Percentiles rank a stretch among this genome's conserved stretches.
phyloP scores from a whole-genome alignment of 2,329 filamentous ascomycete species.

The Hymenoscyphus fructigenus region DNA sequence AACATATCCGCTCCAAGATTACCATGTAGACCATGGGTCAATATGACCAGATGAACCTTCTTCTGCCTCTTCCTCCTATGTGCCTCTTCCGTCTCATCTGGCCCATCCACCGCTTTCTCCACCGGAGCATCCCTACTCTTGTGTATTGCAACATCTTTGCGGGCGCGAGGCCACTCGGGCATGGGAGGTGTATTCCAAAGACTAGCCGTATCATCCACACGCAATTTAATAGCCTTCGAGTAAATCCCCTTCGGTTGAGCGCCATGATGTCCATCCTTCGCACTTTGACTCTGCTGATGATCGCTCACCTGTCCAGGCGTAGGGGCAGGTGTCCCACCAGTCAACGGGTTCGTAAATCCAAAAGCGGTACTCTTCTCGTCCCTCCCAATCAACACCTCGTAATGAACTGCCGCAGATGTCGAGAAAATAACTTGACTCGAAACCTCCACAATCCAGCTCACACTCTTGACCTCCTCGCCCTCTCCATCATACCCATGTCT shows the following conservation, averaged over 20 bases:
- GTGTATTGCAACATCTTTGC: slow-evolving; percentile 28
- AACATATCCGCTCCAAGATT: slow-evolving; percentile 97
- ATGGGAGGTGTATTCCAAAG: slow-evolving; percentile 91
- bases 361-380: slow-evolving; percentile 80
- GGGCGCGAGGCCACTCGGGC: slow-evolving; percentile 56
- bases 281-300: slow-evolving; percentile 63
- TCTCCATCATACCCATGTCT: slow-evolving; percentile 44
- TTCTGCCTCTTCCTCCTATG: slow-evolving; percentile 57
- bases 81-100: slow-evolving; percentile 23
- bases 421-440: slow-evolving; percentile 94
- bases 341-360: slow-evolving; percentile 40
- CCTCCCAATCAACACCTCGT: slow-evolving; percentile 80
- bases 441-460: slow-evolving; percentile 89
- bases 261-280: slow-evolving; percentile 58
- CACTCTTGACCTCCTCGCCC: slow-evolving; percentile 51
- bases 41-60: slow-evolving; percentile 83
- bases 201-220: slow-evolving; percentile 82
- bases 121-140: slow-evolving; percentile 26
- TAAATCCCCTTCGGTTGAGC: slow-evolving; percentile 75
- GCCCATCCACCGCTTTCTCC: slow-evolving; percentile 23
- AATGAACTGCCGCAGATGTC: slow-evolving; percentile 79
- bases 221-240: slow-evolving; percentile 74
- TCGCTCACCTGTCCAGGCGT: slow-evolving; percentile 73
- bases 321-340: slow-evolving; percentile 42
- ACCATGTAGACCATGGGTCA: slow-evolving; percentile 94